Evolutionary conservation across 2,329 filamentous ascomycete species (phyloP), one percentile per base, ranked within the genome.

Genomic region (Penicillium hordei): DNA sequence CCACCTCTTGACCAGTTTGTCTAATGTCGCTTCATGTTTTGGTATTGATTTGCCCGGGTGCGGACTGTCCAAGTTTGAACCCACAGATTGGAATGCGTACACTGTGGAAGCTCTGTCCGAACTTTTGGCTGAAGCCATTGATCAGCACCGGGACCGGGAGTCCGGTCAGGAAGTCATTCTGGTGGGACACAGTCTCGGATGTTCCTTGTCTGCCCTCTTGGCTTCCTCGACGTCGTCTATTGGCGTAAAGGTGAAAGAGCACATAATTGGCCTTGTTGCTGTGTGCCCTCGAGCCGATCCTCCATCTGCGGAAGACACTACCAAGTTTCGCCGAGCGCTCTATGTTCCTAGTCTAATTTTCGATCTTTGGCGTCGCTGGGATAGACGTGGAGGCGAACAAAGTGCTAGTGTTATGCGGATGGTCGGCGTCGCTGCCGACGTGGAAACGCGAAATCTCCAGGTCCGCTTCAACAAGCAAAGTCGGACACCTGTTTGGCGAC

Each of bases 31-130:
- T 13, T 88, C 92, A 48, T 96, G 93, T 72, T 82, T 96, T 39
- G 90, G 91, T 4, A 86, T 97, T 61, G 94, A 99, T 72, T 81
- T 97, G 4, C 93, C 94, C 1, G 94, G 94, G 39, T 96, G 93
- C 67, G 94, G 94, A 31, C 79, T 88, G 23, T 97, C 93, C 2
- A 78, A 82, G 9, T 96, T 93, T 74, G 79, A 83, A 17, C 88
- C 89, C 21, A 85, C 79, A 17, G 74, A 82, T 23, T 93, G 90
- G 87, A 82, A 86, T 43, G 91, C 93, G 8, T 99, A 97, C 72
- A 88, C 85, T 0, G 86, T 88, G 1, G 85, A 91, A 40, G 86
- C 89, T 1, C 79, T 97, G 25, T 85, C 84, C 4, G 88, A 91
- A 64, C 79, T 99, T 12, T 79, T 97, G 15, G 87, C 87, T 56